Conservation (phyloP, 306 rosid species). For the Trichosanthes cucumerina region DNA sequence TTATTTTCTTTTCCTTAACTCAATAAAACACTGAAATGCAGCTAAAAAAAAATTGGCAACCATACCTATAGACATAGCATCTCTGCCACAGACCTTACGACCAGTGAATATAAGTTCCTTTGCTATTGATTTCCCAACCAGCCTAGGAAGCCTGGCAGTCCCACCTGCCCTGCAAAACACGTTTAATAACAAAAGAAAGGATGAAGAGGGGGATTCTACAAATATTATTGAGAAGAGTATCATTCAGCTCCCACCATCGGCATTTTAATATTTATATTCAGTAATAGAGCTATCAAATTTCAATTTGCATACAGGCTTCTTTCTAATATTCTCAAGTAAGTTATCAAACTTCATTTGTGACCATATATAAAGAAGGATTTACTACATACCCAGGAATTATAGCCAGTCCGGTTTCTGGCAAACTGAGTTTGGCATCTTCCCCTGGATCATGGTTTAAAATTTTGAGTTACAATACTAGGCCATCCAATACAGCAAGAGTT, state of each 20-base stretch:
- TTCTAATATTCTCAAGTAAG: conserved; percentile 2
- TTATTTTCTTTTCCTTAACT: conserved; percentile 3
- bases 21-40: not conserved
- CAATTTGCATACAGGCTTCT: not conserved
- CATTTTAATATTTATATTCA: not conserved
- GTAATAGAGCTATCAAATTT: not conserved
- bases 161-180: conserved; percentile 75
- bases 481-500: conserved; percentile 15
- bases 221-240: not conserved
- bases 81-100: conserved; percentile 51
- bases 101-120: conserved; percentile 83
- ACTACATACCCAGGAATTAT: conserved; percentile 83
- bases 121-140: conserved; percentile 71
- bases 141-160: conserved; percentile 79
- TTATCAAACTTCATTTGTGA: not conserved
- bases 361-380: not conserved
- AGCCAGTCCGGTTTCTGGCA: conserved; percentile 98
- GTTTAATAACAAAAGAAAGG: not conserved
- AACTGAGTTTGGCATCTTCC: conserved; percentile 58
- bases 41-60: not conserved
- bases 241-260: not conserved
- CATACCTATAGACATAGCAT: conserved; percentile 75
- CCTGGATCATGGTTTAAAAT: conserved; percentile 35
- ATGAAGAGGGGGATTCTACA: not conserved
- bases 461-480: conserved; percentile 6